Evolutionary conservation across 257 asterid genomes (phyloP).

Genomic region (Ocimum tenuiflorum): DNA sequence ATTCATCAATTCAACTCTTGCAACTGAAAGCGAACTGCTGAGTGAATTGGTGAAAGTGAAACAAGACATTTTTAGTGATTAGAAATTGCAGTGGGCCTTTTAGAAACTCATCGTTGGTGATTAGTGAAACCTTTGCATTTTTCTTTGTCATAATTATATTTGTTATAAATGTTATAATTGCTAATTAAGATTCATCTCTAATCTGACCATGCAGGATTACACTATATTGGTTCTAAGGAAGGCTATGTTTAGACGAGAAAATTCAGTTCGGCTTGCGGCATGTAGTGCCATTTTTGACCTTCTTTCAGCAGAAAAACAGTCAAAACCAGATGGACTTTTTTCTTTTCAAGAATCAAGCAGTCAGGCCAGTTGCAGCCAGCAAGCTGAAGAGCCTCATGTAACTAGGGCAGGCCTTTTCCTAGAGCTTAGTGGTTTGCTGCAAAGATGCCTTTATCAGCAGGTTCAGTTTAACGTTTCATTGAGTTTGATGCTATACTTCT

Average conservation of each 20-base stretch:
- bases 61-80: neutral
- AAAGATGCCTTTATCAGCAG: conserved; percentile 89
- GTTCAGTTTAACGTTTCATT: conserved; percentile 26
- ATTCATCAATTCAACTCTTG: neutral
- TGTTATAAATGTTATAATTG: neutral
- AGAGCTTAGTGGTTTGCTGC: conserved; percentile 78
- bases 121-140: neutral
- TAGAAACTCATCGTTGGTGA: neutral
- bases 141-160: neutral
- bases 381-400: conserved; percentile 43
- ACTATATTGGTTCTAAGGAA: conserved; percentile 68
- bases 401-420: conserved; percentile 51
- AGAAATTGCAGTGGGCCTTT: neutral
- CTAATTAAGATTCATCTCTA: neutral
- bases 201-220: conserved; percentile 46
- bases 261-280: conserved; percentile 67
- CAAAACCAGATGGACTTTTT: conserved; percentile 41
- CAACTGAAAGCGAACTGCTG: neutral
- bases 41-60: neutral
- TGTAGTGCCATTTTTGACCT: conserved; percentile 57
- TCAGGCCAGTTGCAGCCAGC: conserved; percentile 92
- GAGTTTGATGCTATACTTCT: conserved; percentile 6
- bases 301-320: conserved; percentile 59
- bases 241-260: conserved; percentile 86
- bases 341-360: conserved; percentile 86